A percentile compares a stretch with the other conserved stretches of the same genome.
These are phyloP conservation scores for Sphaerulina vaccinii DNA, from an alignment of 2,329 filamentous ascomycete species.

Conservation along the genomic window DNA sequence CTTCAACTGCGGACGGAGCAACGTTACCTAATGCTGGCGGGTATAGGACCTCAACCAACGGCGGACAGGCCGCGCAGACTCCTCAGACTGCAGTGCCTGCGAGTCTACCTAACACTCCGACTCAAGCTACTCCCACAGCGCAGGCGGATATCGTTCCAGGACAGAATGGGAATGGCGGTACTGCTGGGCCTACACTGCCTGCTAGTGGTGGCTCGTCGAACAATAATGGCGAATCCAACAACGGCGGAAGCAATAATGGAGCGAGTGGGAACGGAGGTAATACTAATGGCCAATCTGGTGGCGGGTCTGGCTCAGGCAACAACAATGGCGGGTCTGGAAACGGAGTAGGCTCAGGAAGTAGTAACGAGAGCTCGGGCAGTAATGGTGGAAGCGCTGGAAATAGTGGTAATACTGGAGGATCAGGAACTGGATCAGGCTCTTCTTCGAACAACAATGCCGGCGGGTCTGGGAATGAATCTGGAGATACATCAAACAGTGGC, in stretches of 20 bases:
- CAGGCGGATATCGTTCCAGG: neutral
- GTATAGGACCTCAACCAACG: neutral
- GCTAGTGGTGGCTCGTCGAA: neutral
- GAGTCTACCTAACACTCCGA: slow-evolving; percentile 1
- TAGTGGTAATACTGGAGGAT: neutral
- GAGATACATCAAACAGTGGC: neutral
- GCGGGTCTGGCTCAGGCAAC: neutral
- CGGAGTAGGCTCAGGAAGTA: neutral
- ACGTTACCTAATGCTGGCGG: slow-evolving; percentile 12
- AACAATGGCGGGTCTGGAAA: neutral
- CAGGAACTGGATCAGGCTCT: no score
- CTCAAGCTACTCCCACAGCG: slow-evolving; percentile 1
- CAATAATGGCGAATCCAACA: neutral
- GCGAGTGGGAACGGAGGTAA: neutral
- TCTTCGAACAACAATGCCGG: neutral
- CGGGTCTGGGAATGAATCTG: neutral
- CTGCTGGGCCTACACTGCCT: slow-evolving; percentile 6
- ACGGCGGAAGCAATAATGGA: neutral
- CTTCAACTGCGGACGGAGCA: slow-evolving; percentile 2
- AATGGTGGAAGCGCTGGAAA: neutral
- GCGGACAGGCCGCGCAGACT: neutral
- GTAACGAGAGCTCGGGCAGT: neutral
- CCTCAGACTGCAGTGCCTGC: neutral
- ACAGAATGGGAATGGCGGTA: neutral
- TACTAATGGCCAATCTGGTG: neutral